phyloP scores from a whole-genome alignment of 169 alveolate genomes.

The Plasmodium gallinaceum region DNA sequence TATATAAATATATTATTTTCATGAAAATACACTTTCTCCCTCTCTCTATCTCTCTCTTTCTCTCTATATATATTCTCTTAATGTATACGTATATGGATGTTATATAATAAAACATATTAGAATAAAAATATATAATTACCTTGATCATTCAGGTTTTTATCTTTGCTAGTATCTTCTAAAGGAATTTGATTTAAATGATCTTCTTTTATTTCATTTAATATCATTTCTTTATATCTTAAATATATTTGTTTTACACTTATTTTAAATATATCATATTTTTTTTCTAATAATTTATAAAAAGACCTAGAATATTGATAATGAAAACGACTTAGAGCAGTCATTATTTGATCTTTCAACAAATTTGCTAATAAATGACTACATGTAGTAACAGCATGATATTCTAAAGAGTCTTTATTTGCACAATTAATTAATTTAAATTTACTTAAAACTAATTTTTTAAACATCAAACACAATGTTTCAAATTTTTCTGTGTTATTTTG shows the following conservation, averaged over 20 bases:
- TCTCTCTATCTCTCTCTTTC: too few species aligned
- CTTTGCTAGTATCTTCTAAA: background rate
- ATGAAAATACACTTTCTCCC: background rate
- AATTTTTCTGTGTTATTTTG: conserved; percentile 94
- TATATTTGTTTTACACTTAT: conserved; percentile 49
- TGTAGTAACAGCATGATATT: conserved; percentile 75
- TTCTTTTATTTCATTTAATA: conserved; percentile 32
- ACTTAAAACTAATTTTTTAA: conserved; percentile 94
- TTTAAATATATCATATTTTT: conserved; percentile 55
- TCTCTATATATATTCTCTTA: too few species aligned
- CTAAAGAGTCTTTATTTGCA: conserved; percentile 46
- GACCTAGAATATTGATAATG: conserved; percentile 3
- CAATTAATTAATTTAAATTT: conserved; percentile 90
- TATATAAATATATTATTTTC: background rate
- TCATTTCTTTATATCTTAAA: conserved; percentile 47
- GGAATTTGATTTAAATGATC: conserved; percentile 29
- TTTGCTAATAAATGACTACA: conserved; percentile 54
- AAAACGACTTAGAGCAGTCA: conserved; percentile 23
- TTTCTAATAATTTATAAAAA: conserved; percentile 33
- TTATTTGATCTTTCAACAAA: conserved; percentile 47
- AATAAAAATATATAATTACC: background rate
- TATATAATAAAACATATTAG: background rate
- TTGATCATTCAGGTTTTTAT: background rate
- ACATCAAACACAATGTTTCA: conserved; percentile 95
- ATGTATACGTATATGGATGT: background rate